Base-by-base conservation (phyloP, 306 rosid genomes). In the Cicer arietinum region DNA sequence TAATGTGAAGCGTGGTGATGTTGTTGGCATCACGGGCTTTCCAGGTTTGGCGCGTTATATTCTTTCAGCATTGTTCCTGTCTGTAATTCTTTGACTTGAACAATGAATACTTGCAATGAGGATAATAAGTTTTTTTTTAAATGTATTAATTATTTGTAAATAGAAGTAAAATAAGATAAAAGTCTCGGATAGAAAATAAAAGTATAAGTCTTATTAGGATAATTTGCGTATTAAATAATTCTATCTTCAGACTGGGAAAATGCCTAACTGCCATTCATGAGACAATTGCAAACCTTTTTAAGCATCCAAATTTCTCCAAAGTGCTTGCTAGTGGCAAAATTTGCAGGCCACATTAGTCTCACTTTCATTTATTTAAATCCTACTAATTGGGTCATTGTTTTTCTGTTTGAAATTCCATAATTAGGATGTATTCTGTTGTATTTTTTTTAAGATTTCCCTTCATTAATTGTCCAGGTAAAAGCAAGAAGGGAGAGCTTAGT, bases 401-500 rank as follows among this genome's bases (percentile, higher is more conserved):
- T 73, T 42, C 41, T 46, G 16, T 73, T 54, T 5, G 2, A 35
- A 53, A 42, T 37, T 71, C 16, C 35, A 8, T 4, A 10, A 45
- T 63, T 25, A 7, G 3, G 22, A 73, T 78, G 10, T 11, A 9
- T 41, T 78, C 51, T 37, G 40, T 40, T 1, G 11, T 45, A 59
- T 59, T 17, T 43, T 53, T 8, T 67, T 46, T 30, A 60, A 45
- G 64, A 18, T 75, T 48, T 69, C 14, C 61, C 48, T 20, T 71
- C 54, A 74, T 87, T 61, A 89, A 86, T 83, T 86, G 84, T 80
- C 81, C 79, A 92, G 98, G 98, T 16, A 92, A 92, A 87, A 92
- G 92, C 73, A 92, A 90, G 82, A 92, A 87, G 68, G 98, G 98
- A 69, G 96, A 92, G 81, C 88, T 90, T 13, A 92, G 96, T 84